Base-by-base conservation (phyloP, 139 green algal species). In the Picochlorum sp. region DNA sequence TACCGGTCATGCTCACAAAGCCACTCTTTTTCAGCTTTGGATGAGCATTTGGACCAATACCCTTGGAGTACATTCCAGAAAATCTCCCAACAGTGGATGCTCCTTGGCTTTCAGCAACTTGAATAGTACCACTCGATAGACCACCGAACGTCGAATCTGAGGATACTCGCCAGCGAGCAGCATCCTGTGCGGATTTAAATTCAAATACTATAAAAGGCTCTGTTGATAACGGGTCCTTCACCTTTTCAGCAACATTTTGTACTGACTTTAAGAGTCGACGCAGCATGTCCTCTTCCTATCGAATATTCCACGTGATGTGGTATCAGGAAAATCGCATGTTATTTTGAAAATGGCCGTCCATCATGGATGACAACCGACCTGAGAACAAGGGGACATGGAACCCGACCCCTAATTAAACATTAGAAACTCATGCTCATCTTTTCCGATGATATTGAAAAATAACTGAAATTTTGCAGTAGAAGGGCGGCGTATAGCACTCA, bases 21-120 rank as follows among this genome's bases (percentile, higher is more conserved):
- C 78, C 78, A 49, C 74, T 83, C 28, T 72, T 66, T 37, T 75
- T 68, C 32, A 84, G 73, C 18, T 50, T 60, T 24, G 54, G 54
- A 13, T 49, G 18, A 1, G 45, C 71, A 2, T n/a, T 28, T 5
- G 74, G 59, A 3, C 47, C 59, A 14, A 77, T 44, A 14, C 71
- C 41, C 2, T 32, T 77, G 54, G 58, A 70, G 26, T 62, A 79
- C n/a, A 4, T 28, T 11, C 76, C 76, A 4, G 18, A 54, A 54
- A 54, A 54, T 13, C 16, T 20, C 16, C 47, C 16, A 54, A 54
- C 8, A 0, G 47, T 13, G n/a, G 47, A 20, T 21, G n/a, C 18
- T 20, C 16, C 47, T 38, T 30, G 28, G 28, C 28, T 30, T 30
- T 24, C 30, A 41, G 23, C 50, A 64, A 59, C 23, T n/a, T 59